A percentile compares a stretch with the other conserved stretches of the same genome.
phyloP scores from a whole-genome alignment of 2,329 filamentous ascomycete genomes.

The Didymella glomerata region DNA sequence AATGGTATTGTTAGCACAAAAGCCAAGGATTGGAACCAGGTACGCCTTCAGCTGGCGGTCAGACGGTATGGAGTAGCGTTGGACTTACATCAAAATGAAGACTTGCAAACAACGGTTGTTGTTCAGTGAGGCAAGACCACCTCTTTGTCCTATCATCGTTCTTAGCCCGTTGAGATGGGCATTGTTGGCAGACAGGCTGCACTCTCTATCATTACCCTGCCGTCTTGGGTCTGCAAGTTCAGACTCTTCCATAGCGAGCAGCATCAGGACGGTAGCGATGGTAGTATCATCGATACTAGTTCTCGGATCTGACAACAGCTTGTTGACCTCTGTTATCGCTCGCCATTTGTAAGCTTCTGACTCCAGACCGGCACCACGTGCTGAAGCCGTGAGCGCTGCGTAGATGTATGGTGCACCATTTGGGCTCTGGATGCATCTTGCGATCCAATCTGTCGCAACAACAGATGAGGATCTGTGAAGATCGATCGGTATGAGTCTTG shows the following conservation, averaged over 20 bases:
- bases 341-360: conserved; percentile 40
- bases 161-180: conserved; percentile 43
- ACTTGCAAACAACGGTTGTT: conserved; percentile 44
- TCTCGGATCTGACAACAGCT: conserved; percentile 33
- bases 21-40: not conserved
- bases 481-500: conserved; percentile 42
- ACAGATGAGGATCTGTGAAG: conserved; percentile 29
- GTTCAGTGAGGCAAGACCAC: conserved; percentile 39
- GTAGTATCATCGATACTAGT: conserved; percentile 41
- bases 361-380: conserved; percentile 29
- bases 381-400: conserved; percentile 37
- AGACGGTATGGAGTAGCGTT: not conserved
- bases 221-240: conserved; percentile 32
- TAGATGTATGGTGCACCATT: conserved; percentile 44
- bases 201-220: conserved; percentile 27
- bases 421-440: conserved; percentile 31
- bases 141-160: conserved; percentile 47
- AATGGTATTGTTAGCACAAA: not conserved
- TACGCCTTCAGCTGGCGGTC: too few species aligned
- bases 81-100: conserved; percentile 45
- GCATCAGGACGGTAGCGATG: conserved; percentile 45
- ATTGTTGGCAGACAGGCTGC: conserved; percentile 31
- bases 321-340: conserved; percentile 42
- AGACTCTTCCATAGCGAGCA: conserved; percentile 45
- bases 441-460: conserved; percentile 40